phyloP scores from a whole-genome alignment of 352 stramenopile species.

The Phytophthora cactorum region DNA sequence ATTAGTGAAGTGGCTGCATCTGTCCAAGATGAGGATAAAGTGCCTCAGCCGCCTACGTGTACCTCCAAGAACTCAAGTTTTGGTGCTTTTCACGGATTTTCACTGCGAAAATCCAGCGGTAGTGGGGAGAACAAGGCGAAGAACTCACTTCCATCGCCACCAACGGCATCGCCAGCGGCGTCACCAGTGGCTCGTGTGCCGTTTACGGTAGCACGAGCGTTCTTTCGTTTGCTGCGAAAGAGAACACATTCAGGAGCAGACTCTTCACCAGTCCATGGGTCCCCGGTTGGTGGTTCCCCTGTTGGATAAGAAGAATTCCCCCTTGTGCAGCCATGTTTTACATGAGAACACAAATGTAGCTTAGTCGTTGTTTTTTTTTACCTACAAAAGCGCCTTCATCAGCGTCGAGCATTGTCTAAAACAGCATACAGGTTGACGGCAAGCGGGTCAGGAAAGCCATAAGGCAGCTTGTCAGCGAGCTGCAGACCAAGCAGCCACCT shows the following conservation, averaged over 20 bases:
- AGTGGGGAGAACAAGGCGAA: conserved; percentile 15
- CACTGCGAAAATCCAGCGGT: conserved; percentile 25
- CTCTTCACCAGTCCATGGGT: conserved; percentile 22
- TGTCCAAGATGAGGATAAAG: conserved; percentile 46
- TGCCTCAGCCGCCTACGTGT: conserved; percentile 8
- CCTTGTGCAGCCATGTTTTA: conserved; percentile 9
- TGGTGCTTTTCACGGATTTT: conserved; percentile 37
- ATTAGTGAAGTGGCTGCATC: conserved; percentile 69
- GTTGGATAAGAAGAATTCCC: conserved; percentile 16
- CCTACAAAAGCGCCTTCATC: too few relatives aligned
- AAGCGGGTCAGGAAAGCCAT: background rate
- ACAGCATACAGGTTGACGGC: background rate
- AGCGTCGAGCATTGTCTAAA: background rate
- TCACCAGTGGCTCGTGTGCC: conserved; percentile 49
- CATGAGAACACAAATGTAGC: conserved; percentile 38
- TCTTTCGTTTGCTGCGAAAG: conserved; percentile 70
- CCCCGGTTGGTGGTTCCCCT: conserved; percentile 6
- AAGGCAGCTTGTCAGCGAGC: background rate
- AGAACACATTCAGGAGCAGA: conserved; percentile 29
- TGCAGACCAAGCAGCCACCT: background rate
- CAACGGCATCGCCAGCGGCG: conserved; percentile 28
- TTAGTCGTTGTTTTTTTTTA: conserved; percentile 11
- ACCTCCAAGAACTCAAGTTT: conserved; percentile 15
- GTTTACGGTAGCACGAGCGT: conserved; percentile 69
- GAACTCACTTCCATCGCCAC: conserved; percentile 28